Evolutionary conservation across 306 rosid species (phyloP).

Genomic region (Vicia sativa): DNA sequence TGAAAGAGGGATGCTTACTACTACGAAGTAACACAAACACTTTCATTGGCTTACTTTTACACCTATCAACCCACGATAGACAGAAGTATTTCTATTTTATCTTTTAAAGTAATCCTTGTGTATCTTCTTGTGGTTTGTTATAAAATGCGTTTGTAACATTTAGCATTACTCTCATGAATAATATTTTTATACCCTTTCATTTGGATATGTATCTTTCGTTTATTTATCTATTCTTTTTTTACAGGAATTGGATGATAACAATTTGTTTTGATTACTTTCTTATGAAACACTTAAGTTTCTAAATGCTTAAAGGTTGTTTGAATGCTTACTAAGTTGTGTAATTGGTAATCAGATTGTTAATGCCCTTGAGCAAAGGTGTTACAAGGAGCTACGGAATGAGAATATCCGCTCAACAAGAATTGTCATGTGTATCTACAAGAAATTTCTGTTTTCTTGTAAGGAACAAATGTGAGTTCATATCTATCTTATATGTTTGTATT

Average conservation of each 20-base stretch:
- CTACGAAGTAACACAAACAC: too few species aligned
- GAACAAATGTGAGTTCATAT: conserved; percentile 84
- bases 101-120: too few species aligned
- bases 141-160: too few species aligned
- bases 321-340: conserved; percentile 39
- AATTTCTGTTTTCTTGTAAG: conserved; percentile 77
- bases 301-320: conserved; percentile 33
- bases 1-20: background rate
- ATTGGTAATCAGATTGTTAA: conserved; percentile 67
- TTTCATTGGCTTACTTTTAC: too few species aligned
- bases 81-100: too few species aligned
- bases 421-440: conserved; percentile 84
- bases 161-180: too few species aligned
- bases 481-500: conserved; percentile 27
- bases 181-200: background rate
- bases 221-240: conserved; percentile 19
- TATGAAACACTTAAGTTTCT: conserved; percentile 26
- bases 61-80: too few species aligned
- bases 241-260: background rate
- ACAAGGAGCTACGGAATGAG: conserved; percentile 85
- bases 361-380: conserved; percentile 91
- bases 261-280: conserved; percentile 10
- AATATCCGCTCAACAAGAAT: conserved; percentile 68
- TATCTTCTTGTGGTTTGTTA: too few species aligned
- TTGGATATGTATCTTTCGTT: conserved; percentile 11